A percentile compares a stretch with the other conserved stretches of the same genome.
Evolutionary conservation across 2,329 filamentous ascomycete genomes (phyloP).

Genomic region (Exutisphaerella laricina): DNA sequence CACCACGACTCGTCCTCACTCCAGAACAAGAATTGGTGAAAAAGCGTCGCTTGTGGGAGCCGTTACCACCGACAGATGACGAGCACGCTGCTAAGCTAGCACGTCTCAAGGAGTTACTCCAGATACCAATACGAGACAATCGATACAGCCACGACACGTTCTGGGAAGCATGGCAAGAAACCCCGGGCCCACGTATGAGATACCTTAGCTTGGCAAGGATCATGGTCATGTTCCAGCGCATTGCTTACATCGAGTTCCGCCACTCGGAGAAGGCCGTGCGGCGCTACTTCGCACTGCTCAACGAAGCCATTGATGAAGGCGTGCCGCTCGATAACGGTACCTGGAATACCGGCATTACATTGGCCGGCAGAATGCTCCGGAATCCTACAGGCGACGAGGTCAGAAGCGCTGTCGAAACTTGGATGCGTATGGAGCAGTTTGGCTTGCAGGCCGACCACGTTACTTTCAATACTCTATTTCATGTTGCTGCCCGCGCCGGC

Average conservation of each 20-base stretch:
- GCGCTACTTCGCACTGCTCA: slow-evolving; percentile 75
- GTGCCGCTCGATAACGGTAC: slow-evolving; percentile 62
- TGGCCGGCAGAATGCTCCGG: slow-evolving; percentile 67
- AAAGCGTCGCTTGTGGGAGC: slow-evolving; percentile 7
- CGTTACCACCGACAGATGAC: slow-evolving; percentile 21
- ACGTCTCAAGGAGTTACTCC: slow-evolving; percentile 13
- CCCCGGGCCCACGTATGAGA: slow-evolving; percentile 50
- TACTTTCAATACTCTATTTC: slow-evolving; percentile 93
- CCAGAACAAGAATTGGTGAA: slow-evolving; percentile 24
- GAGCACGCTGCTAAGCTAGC: slow-evolving; percentile 20
- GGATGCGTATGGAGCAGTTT: slow-evolving; percentile 83
- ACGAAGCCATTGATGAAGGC: slow-evolving; percentile 72
- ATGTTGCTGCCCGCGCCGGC: slow-evolving; percentile 77
- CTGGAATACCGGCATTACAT: slow-evolving; percentile 80
- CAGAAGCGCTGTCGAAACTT: slow-evolving; percentile 66
- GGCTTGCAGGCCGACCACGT: slow-evolving; percentile 62
- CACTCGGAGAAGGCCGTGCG: slow-evolving; percentile 61
- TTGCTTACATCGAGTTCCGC: slow-evolving; percentile 54
- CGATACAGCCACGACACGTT: slow-evolving; percentile 32
- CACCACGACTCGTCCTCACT: slow-evolving; percentile 29
- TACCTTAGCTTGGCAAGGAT: slow-evolving; percentile 50
- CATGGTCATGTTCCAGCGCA: slow-evolving; percentile 59
- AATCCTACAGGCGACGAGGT: slow-evolving; percentile 55
- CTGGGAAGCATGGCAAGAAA: slow-evolving; percentile 48
- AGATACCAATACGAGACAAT: slow-evolving; percentile 1